Conservation (phyloP, 306 rosid genomes). For the Rubus idaeus region DNA sequence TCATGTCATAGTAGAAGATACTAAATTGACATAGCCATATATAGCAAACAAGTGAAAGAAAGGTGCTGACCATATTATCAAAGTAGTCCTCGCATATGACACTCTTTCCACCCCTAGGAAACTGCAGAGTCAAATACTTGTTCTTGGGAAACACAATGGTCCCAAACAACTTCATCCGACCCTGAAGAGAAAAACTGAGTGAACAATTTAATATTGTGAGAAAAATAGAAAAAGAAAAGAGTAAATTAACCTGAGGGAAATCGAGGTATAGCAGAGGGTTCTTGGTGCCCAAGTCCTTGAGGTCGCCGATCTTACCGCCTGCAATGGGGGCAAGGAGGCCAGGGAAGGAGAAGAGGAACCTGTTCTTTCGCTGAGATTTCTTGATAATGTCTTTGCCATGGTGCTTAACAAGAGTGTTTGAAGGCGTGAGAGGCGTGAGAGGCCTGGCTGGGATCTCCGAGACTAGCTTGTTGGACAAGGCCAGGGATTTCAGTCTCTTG, state of each 20-base stretch:
- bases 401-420: constrained; percentile 61
- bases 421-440: constrained; percentile 48
- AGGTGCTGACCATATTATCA: constrained; percentile 77
- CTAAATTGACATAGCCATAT: too few relatives aligned
- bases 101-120: constrained; percentile 81
- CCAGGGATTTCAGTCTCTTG: constrained; percentile 71
- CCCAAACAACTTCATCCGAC: constrained; percentile 89
- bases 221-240: too few relatives aligned
- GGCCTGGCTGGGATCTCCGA: constrained; percentile 48
- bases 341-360: constrained; percentile 80
- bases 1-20: too few relatives aligned
- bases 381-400: constrained; percentile 83
- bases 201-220: too few relatives aligned
- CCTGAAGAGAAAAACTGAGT: constrained; percentile 25
- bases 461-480: constrained; percentile 54
- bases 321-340: constrained; percentile 68
- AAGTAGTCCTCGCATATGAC: constrained; percentile 87
- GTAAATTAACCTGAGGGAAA: constrained; percentile 59
- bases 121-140: constrained; percentile 83
- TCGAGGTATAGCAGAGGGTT: constrained; percentile 84
- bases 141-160: constrained; percentile 82
- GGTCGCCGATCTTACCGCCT: constrained; percentile 93
- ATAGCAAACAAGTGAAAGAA: not conserved
- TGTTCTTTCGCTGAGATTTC: constrained; percentile 80
- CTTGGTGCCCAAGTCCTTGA: constrained; percentile 76